Evolutionary conservation across 2,329 filamentous ascomycete species (phyloP).

Genomic region (Ceratocystiopsis brevicomis): DNA sequence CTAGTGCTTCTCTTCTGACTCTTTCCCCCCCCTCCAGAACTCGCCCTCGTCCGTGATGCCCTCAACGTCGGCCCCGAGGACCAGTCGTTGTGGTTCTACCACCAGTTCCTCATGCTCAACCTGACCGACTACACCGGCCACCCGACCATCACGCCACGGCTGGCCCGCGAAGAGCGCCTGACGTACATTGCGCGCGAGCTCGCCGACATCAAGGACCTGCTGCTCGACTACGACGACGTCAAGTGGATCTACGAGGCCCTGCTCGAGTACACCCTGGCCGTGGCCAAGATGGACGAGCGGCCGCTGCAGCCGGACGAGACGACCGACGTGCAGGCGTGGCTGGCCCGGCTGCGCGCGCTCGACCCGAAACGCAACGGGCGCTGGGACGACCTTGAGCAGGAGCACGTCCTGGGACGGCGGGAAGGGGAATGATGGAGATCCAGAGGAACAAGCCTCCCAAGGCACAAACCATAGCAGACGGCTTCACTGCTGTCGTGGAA

Average conservation of each 20-base stretch:
- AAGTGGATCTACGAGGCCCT: conserved; percentile 86
- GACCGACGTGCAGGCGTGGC: conserved; percentile 33
- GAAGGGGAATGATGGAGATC: not conserved
- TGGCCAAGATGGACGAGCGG: conserved; percentile 33
- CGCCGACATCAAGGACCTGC: conserved; percentile 47
- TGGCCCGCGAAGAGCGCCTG: conserved; percentile 42
- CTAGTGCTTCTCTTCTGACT: no score
- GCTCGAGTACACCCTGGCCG: conserved; percentile 48
- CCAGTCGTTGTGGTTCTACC: conserved; percentile 94
- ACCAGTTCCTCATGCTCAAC: conserved; percentile 61
- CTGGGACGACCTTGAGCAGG: conserved; percentile 51
- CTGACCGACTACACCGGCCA: conserved; percentile 30
- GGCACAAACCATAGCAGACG: no score
- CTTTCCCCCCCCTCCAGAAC: conserved; percentile 32
- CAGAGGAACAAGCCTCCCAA: no score
- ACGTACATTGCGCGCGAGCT: conserved; percentile 53
- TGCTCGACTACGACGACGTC: conserved; percentile 36
- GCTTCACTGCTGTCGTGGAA: no score
- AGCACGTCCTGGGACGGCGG: conserved; percentile 7
- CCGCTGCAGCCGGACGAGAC: conserved; percentile 21
- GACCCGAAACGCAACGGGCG: conserved; percentile 58
- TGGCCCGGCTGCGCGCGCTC: conserved; percentile 45
- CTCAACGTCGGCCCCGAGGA: conserved; percentile 83
- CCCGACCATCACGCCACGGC: conserved; percentile 42
- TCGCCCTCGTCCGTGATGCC: conserved; percentile 55